A percentile compares a stretch with the other conserved stretches of the same genome.
Conservation (phyloP, 345 rosid species). For the Arabidopsis suecica region DNA sequence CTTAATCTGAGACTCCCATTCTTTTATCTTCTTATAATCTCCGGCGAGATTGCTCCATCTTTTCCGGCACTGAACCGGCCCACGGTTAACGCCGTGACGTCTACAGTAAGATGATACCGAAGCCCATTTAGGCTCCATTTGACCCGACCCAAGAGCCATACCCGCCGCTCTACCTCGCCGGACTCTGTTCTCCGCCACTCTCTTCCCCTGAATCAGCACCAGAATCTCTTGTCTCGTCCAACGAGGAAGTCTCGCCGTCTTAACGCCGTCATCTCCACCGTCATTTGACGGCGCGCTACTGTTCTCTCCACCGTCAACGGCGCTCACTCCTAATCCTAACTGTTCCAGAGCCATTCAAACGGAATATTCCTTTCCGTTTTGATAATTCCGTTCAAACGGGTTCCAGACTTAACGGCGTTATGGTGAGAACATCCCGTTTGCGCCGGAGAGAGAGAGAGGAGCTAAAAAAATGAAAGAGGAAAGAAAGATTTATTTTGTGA, state of each 20-base stretch:
- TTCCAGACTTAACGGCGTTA: constrained; percentile 56
- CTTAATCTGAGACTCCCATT: constrained; percentile 76
- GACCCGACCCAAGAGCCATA: constrained; percentile 70
- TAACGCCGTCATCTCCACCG: constrained; percentile 64
- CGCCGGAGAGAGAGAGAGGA: constrained; percentile 20
- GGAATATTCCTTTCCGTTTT: constrained; percentile 13
- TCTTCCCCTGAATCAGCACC: constrained; percentile 92
- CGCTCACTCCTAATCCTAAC: constrained; percentile 48
- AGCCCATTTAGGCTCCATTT: constrained; percentile 93
- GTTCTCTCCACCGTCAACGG: constrained; percentile 53
- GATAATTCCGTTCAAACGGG: constrained; percentile 25
- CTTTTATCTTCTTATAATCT: constrained; percentile 91
- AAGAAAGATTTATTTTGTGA: constrained; percentile 12
- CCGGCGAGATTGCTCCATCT: constrained; percentile 99
- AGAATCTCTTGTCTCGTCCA: constrained; percentile 98
- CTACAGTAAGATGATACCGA: constrained; percentile 89
- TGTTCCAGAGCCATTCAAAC: constrained; percentile 62
- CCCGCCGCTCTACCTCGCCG: constrained; percentile 78
- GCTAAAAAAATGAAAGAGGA: constrained; percentile 5
- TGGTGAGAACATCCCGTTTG: constrained; percentile 48
- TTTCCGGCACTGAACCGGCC: constrained; percentile 98
- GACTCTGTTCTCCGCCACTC: constrained; percentile 87
- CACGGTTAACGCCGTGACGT: constrained; percentile 91
- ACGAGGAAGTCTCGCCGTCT: constrained; percentile 84
- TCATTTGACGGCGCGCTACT: constrained; percentile 49